Percentiles rank a stretch among this genome's conserved stretches.
phyloP scores from a whole-genome alignment of 768 basidiomycete species.

The Collybia sp. region DNA sequence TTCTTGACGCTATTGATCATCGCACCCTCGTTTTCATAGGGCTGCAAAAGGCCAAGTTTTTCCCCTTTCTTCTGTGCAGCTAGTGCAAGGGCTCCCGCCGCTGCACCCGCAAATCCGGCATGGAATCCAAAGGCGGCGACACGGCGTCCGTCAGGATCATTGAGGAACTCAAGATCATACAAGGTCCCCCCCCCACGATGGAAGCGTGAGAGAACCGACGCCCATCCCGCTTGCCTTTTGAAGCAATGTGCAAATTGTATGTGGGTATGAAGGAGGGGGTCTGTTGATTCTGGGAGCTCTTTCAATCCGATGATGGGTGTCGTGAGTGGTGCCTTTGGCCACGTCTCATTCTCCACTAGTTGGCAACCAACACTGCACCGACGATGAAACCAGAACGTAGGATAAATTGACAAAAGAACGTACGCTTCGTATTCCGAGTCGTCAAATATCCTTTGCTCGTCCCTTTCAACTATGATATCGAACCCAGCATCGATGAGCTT shows the following conservation, averaged over 20 bases:
- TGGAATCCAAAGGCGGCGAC: conserved; percentile 99
- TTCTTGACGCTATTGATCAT: conserved; percentile 77
- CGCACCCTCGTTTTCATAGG: conserved; percentile 78
- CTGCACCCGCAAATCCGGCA: conserved; percentile 98
- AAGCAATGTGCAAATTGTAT: conserved; percentile 99
- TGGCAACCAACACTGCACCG: conserved; percentile 77
- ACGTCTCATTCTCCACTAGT: conserved; percentile 83
- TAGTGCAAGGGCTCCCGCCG: conserved; percentile 80
- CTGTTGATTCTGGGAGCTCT: conserved; percentile 82
- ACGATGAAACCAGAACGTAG: conserved; percentile 5
- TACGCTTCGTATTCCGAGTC: conserved; percentile 92
- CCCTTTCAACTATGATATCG: conserved; percentile 87
- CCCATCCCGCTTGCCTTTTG: conserved; percentile 94
- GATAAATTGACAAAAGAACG: conserved; percentile 23
- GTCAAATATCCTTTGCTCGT: conserved; percentile 90
- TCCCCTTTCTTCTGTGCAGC: conserved; percentile 61
- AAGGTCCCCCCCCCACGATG: conserved; percentile 75
- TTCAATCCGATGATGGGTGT: conserved; percentile 92
- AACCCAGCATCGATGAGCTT: conserved; percentile 87
- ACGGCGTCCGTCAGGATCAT: conserved; percentile 76
- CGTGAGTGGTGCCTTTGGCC: conserved; percentile 73
- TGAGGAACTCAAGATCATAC: conserved; percentile 95
- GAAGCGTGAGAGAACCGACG: conserved; percentile 81
- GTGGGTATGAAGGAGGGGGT: conserved; percentile 88
- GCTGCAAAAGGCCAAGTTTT: conserved; percentile 63